Evolutionary conservation across 192 early-diverging fungal genomes (phyloP), one percentile per base, ranked within the genome.

Genomic region (Podila epigama): DNA sequence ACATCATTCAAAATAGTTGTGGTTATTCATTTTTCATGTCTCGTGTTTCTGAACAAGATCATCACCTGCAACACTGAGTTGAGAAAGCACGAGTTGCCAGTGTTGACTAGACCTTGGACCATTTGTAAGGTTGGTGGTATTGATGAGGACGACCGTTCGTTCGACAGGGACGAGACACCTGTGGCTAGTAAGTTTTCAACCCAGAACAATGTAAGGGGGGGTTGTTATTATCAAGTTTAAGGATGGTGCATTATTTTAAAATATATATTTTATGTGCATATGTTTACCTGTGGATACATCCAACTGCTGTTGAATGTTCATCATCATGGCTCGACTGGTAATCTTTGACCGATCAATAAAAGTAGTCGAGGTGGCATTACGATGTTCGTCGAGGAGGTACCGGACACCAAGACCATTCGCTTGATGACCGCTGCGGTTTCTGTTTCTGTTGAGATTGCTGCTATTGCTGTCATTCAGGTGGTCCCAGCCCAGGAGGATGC

Each of bases 1-100:
- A 52, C 1, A 52, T n/a, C 15, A 27, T 12, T 33, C 31, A 32
- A n/a, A 42, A 61, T 8, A 31, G n/a, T 6, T 50, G 20, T 31
- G 29, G 16, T 36, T 28, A 15, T 44, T 6, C 11, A 13, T 36
- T n/a, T 57, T 16, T 10, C 35, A 28, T 29, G 25, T n/a, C 16
- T 48, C 16, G 29, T 27, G 11, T 7, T 33, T 28, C 35, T 31
- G 16, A 36, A 9, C 51, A 56, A 31, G 15, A 28, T 22, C 18
- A 63, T 42, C 58, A 86, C 95, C 87, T 97, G 96, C 31, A 97
- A 60, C 7, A 95, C 92, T 18, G 92, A 92, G 82, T 97, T 97
- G 78, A 97, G 86, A 68, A 96, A 97, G 79, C 96, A 97, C 51
- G 94, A 92, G 73, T 97, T 97, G 51, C 96, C 96, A 25, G 90